These are phyloP conservation scores for Carex cristatella DNA, from an alignment of 176 grass and related monocot species.

Conservation along the genomic window DNA sequence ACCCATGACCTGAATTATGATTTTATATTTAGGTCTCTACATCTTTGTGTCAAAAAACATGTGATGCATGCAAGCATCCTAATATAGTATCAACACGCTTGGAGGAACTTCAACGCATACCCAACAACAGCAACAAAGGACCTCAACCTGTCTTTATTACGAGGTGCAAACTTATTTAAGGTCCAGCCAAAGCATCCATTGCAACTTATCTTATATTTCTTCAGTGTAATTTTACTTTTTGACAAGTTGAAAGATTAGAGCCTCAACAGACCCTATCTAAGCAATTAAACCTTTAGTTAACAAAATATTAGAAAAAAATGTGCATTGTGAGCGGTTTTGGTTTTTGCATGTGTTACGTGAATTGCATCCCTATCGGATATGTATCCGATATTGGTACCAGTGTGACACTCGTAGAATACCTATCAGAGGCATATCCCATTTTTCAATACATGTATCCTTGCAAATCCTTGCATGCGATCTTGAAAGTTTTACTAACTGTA, in stretches of 20 bases:
- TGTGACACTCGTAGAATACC: not conserved
- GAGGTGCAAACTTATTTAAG: slow-evolving; percentile 33
- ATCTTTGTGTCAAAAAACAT: slow-evolving; percentile 71
- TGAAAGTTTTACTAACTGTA: not conserved
- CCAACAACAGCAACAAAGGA: slow-evolving; percentile 49
- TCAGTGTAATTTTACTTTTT: not conserved
- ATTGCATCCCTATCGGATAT: not conserved
- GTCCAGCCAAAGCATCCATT: not conserved
- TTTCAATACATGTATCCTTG: not conserved
- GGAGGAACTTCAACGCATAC: slow-evolving; percentile 48
- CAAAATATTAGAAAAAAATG: not conserved
- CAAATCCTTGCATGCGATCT: not conserved
- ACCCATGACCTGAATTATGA: not conserved
- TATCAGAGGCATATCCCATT: not conserved
- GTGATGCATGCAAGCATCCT: slow-evolving; percentile 85
- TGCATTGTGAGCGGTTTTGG: not conserved
- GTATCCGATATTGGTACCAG: not conserved
- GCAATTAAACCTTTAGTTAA: not conserved
- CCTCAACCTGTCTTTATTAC: slow-evolving; percentile 47
- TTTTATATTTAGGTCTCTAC: slow-evolving; percentile 47
- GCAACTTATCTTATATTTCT: not conserved
- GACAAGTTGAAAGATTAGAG: not conserved
- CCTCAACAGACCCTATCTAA: not conserved
- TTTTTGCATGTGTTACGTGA: not conserved
- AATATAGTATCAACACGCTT: slow-evolving; percentile 43